Evolutionary conservation across 225 moss, liverwort and hornwort genomes (phyloP), one percentile per base, ranked within the genome.

Genomic region (Bryoerythrophyllum caledonicum): DNA sequence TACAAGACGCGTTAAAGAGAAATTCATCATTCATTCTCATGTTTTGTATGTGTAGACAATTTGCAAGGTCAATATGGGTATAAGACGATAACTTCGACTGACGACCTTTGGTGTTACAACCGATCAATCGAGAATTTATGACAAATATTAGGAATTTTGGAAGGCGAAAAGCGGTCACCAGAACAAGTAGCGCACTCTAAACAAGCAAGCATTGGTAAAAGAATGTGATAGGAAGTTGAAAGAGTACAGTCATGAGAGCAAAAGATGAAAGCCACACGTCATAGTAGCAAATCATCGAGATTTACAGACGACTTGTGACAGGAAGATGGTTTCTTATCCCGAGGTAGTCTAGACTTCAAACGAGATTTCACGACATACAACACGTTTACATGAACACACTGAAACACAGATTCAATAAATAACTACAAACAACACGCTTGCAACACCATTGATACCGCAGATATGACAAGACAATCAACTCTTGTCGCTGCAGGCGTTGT

Each of bases 261-360:
- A 46, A 71, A 3, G 14, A 44, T 13, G 2, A n/a, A 30, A 60
- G 43, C 11, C 4, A 58, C 58, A 38, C 37, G 37, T 37, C 37
- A 37, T 37, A 37, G 37, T 3, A 38, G 38, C 38, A 38, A 1
- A 38, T 38, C 38, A 38, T 38, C 8, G 30, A 2, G 4, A 30
- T 2, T 30, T 0, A 30, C 4, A 30, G 30, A 30, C 30, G 30
- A 30, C 30, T 24, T 35, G 1, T 2, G 35, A 70, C 70, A 70
- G 21, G 16, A 24, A n/a, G 23, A 54, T 14, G 69, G 5, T 37
- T 69, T 37, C 35, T 55, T 54, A 53, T 34, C 69, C 55, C 37
- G 23, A 70, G 30, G 60, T 46, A 46, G 61, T 48, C 44, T 70
- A 70, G 40, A 19, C 57, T 72, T 32, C 6, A 21, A 32, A 72